Base-by-base conservation (phyloP, 495 filamentous ascomycete genomes). In the Penicillium bovifimosum region DNA sequence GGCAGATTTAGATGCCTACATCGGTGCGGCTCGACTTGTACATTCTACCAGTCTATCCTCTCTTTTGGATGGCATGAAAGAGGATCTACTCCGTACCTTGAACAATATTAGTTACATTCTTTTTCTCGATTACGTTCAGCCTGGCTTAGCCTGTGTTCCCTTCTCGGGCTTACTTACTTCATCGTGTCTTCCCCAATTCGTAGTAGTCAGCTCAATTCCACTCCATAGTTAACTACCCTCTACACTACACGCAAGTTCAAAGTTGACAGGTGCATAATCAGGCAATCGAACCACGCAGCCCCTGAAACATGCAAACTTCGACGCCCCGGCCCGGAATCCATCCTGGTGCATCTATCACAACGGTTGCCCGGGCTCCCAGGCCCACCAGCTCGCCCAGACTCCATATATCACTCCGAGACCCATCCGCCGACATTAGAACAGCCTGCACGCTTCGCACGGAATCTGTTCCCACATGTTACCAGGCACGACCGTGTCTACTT, bases 351-450 rank as follows among this genome's bases (percentile, higher is more conserved):
- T 50, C 36, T 40, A 50, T 41, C 48, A 50, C 38, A 50, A 33
- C 39, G 17, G 48, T 50, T 50, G 48, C 48, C 48, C n/a, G 48
- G 48, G 13, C 48, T 33, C 46, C 31, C 48, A 50, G 31, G 38
- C 32, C 48, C 48, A 50, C 48, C 28, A 14, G 5, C 17, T 6
- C 48, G 29, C 18, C 40, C 28, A 26, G 39, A 50, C 48, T 50
- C 48, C 39, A 35, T 50, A 42, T 20, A 42, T 50, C 39, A 41
- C 31, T 42, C 48, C 38, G 48, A 42, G 46, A 41, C 39, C 48
- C 48, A 34, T 50, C 38, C 18, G 29, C 27, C 38, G 41, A 42
- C 48, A 41, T 50, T 33, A 39, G 17, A 41, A 32, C 36, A 32
- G 28, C 45, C 48, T 31, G 48, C 18, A 26, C 26, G 7, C 27